Evolutionary conservation across 2,329 filamentous ascomycete species (phyloP).

Genomic region (Cadophora luteo-olivacea): DNA sequence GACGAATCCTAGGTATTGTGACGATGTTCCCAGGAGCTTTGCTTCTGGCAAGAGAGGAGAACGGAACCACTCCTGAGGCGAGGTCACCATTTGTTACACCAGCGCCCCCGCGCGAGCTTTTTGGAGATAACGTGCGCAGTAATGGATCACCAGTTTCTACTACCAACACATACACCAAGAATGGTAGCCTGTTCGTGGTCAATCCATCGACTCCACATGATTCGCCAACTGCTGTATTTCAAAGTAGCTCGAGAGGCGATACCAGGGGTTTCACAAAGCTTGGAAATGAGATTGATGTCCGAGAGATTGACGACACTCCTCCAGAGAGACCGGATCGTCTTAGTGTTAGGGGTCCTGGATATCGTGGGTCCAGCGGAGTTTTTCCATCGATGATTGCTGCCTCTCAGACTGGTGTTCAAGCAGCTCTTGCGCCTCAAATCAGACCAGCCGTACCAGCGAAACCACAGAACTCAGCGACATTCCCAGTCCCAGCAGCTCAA

Average conservation of each 20-base stretch:
- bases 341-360: constrained; percentile 32
- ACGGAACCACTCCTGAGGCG: constrained; percentile 41
- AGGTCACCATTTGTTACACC: constrained; percentile 43
- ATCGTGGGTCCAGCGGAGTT: constrained; percentile 40
- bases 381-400: constrained; percentile 35
- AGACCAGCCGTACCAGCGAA: constrained; percentile 19
- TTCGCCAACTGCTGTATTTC: constrained; percentile 33
- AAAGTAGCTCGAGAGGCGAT: constrained; percentile 31
- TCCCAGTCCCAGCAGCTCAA: constrained; percentile 19
- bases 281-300: constrained; percentile 29
- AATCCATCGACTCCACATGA: constrained; percentile 42
- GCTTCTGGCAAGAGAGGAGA: constrained; percentile 35
- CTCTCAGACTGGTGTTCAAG: constrained; percentile 26
- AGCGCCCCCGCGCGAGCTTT: constrained; percentile 35
- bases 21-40: constrained; percentile 38
- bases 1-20: constrained; percentile 36
- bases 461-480: background rate
- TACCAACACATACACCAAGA: constrained; percentile 36
- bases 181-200: constrained; percentile 41
- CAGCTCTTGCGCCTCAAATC: constrained; percentile 33
- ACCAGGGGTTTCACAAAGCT: constrained; percentile 38
- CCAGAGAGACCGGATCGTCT: constrained; percentile 18
- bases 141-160: constrained; percentile 40
- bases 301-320: constrained; percentile 21
- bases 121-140: constrained; percentile 29